Percentiles rank a stretch among this genome's conserved stretches.
These are phyloP conservation scores for Akanthomyces lecanii DNA, from an alignment of 2,329 filamentous ascomycete species.

Conservation along the genomic window DNA sequence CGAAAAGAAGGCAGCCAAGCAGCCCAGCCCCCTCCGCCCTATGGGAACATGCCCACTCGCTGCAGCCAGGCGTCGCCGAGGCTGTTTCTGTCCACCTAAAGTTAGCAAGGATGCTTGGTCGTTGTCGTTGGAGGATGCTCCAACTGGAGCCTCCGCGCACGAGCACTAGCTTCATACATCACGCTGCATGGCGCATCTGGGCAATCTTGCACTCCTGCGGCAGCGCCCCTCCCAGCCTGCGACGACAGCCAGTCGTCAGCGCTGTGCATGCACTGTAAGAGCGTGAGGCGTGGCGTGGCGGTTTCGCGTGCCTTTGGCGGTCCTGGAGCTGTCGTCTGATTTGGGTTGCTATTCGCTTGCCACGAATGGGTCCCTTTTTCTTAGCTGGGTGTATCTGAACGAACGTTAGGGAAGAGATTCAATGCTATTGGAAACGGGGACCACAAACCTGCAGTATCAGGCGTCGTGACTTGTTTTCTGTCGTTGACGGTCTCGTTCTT, in stretches of 20 bases:
- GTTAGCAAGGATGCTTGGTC: background rate
- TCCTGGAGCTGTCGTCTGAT: background rate
- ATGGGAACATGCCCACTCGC: slow-evolving; percentile 6
- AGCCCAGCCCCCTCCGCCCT: slow-evolving; percentile 2
- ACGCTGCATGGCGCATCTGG: slow-evolving; percentile 8
- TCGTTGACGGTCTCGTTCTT: background rate
- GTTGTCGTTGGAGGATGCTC: background rate
- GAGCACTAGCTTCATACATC: background rate
- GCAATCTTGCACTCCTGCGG: slow-evolving; percentile 1
- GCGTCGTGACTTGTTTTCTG: background rate
- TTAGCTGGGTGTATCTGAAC: background rate
- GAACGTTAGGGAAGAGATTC: background rate
- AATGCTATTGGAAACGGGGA: background rate
- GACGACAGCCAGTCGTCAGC: background rate
- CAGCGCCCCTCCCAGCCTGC: background rate
- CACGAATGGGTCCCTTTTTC: background rate
- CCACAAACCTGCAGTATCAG: background rate
- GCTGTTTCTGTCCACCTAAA: background rate
- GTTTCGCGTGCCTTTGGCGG: slow-evolving; percentile 15
- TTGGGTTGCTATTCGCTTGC: background rate
- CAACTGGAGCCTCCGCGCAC: background rate
- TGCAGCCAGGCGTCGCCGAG: slow-evolving; percentile 4
- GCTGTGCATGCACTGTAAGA: background rate
- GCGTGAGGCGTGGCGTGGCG: slow-evolving; percentile 4
- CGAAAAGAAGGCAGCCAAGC: background rate